Conservation (phyloP, 148 eudicot genomes). For the Chenopodium berlandieri region DNA sequence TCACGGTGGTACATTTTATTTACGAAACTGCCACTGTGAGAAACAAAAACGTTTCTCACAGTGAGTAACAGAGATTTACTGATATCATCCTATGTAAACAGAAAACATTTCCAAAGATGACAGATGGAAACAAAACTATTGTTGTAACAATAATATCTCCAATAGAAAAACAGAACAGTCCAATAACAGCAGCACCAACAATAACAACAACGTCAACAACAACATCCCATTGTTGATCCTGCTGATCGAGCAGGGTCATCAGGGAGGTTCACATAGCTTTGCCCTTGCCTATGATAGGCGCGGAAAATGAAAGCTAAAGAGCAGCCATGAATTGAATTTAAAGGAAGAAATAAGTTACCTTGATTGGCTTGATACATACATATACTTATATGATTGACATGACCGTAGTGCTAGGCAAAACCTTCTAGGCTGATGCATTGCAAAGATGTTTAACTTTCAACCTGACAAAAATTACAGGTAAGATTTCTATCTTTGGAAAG, state of each 20-base stretch:
- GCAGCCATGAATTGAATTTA: neutral
- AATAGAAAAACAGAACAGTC: neutral
- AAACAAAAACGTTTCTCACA: no score
- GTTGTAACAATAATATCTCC: neutral
- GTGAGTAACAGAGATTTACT: no score
- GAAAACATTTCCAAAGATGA: neutral
- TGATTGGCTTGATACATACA: no score
- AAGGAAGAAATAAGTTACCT: neutral
- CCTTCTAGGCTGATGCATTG: neutral
- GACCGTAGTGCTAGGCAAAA: neutral
- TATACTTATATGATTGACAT: neutral
- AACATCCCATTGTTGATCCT: neutral
- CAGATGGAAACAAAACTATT: neutral
- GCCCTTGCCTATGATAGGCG: neutral
- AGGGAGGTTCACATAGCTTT: neutral
- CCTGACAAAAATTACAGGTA: neutral
- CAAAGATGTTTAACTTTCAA: conserved; percentile 7
- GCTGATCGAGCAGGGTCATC: neutral
- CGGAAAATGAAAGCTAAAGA: neutral
- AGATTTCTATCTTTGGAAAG: neutral
- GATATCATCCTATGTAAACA: neutral
- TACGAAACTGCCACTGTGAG: no score
- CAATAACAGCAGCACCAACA: neutral
- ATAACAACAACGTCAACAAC: neutral
- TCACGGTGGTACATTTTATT: no score